Evolutionary conservation across 495 filamentous ascomycete genomes (phyloP).

Genomic region (Penicillium silybi): DNA sequence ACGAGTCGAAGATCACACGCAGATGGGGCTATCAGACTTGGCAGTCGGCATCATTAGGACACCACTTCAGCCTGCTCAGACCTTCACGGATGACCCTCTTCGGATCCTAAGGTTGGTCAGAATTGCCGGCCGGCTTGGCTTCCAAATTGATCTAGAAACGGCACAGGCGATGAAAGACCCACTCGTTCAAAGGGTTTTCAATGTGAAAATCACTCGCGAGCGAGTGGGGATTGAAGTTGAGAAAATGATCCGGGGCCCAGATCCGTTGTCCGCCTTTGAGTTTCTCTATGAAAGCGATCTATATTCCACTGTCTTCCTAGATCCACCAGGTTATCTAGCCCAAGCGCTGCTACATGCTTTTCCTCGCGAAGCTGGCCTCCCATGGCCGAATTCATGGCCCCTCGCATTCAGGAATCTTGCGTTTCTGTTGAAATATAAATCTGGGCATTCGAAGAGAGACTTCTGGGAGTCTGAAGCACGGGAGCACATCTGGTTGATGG

Average conservation of each 20-base stretch:
- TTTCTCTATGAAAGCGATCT: not conserved
- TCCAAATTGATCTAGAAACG: not conserved
- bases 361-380: not conserved
- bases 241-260: not conserved
- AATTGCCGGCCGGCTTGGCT: not conserved
- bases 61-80: not conserved
- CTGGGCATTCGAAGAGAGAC: not conserved
- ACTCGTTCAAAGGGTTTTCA: not conserved
- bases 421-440: not conserved
- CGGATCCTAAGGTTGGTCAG: not conserved
- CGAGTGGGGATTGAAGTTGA: not conserved
- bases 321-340: not conserved
- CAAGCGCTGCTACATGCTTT: not conserved
- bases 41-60: not conserved
- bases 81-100: not conserved
- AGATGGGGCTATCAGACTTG: not conserved
- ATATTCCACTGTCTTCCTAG: not conserved
- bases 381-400: not conserved
- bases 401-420: not conserved
- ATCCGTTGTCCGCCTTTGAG: not conserved
- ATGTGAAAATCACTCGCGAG: not conserved
- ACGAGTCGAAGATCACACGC: not conserved
- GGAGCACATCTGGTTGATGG: not conserved
- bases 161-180: not conserved
- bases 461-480: not conserved